These are phyloP conservation scores for Rhynchosporium secalis DNA, from an alignment of 2,329 filamentous ascomycete genomes.

Conservation along the genomic window DNA sequence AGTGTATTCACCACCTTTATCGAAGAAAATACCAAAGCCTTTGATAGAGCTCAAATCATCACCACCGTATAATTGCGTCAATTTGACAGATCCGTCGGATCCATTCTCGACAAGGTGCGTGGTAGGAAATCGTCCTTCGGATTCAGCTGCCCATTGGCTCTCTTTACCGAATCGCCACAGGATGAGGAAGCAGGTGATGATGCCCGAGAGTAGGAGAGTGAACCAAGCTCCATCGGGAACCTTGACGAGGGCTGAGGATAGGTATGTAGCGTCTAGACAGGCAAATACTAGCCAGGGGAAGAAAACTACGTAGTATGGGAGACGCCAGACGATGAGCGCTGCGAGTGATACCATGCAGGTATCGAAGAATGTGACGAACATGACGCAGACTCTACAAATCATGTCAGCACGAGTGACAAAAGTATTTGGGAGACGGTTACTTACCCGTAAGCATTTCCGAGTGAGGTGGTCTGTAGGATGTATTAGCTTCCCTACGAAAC, in stretches of 20 bases:
- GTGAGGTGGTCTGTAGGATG: constrained; percentile 54
- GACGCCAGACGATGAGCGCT: constrained; percentile 69
- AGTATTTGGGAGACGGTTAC: constrained; percentile 34
- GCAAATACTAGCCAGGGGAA: constrained; percentile 63
- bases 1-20: constrained; percentile 67
- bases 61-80: constrained; percentile 44
- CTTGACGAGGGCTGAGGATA: constrained; percentile 69
- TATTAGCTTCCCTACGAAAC: constrained; percentile 2
- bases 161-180: constrained; percentile 80
- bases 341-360: constrained; percentile 72
- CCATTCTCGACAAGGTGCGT: constrained; percentile 44
- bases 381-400: constrained; percentile 71
- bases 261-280: constrained; percentile 65
- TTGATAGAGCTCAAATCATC: constrained; percentile 48
- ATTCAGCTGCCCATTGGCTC: constrained; percentile 71
- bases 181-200: constrained; percentile 65
- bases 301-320: constrained; percentile 59
- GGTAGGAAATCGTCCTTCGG: constrained; percentile 56
- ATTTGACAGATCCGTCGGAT: constrained; percentile 42
- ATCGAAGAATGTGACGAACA: constrained; percentile 75
- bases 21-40: constrained; percentile 73
- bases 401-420: background rate
- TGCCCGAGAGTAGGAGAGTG: constrained; percentile 62
- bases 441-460: constrained; percentile 59
- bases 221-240: constrained; percentile 79